phyloP scores from a whole-genome alignment of 345 rosid species.

The Combretum micranthum region DNA sequence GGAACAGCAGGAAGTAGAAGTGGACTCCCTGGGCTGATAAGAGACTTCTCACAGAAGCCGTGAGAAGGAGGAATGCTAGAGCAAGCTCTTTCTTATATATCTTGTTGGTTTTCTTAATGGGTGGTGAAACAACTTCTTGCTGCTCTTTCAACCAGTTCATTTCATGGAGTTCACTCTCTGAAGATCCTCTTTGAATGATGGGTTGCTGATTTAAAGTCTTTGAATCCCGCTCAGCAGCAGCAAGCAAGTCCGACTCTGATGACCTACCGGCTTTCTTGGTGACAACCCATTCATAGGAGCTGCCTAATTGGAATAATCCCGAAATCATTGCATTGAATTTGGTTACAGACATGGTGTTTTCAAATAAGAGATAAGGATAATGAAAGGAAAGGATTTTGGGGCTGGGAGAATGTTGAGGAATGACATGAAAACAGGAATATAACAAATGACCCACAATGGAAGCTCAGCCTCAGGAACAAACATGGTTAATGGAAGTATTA shows the following conservation, averaged over 20 bases:
- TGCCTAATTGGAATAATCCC: constrained; percentile 72
- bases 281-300: constrained; percentile 92
- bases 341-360: constrained; percentile 90
- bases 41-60: constrained; percentile 67
- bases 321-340: constrained; percentile 88
- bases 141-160: constrained; percentile 47
- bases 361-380: constrained; percentile 77
- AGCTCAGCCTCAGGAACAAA: constrained; percentile 86
- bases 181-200: constrained; percentile 43
- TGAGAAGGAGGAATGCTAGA: constrained; percentile 70
- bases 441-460: constrained; percentile 80
- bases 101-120: constrained; percentile 55
- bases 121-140: constrained; percentile 37
- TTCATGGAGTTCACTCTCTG: constrained; percentile 62
- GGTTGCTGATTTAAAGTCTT: constrained; percentile 38
- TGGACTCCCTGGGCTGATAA: constrained; percentile 79
- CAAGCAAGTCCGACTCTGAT: constrained; percentile 69
- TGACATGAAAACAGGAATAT: constrained; percentile 73
- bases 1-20: constrained; percentile 82
- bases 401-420: constrained; percentile 80
- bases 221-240: constrained; percentile 58
- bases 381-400: constrained; percentile 74
- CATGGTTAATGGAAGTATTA: constrained; percentile 83
- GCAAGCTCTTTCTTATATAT: constrained; percentile 74
- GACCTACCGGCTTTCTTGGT: constrained; percentile 90